Evolutionary conservation across 2,329 filamentous ascomycete species (phyloP), one percentile per base, ranked within the genome.

Genomic region (Diplodia seriata): DNA sequence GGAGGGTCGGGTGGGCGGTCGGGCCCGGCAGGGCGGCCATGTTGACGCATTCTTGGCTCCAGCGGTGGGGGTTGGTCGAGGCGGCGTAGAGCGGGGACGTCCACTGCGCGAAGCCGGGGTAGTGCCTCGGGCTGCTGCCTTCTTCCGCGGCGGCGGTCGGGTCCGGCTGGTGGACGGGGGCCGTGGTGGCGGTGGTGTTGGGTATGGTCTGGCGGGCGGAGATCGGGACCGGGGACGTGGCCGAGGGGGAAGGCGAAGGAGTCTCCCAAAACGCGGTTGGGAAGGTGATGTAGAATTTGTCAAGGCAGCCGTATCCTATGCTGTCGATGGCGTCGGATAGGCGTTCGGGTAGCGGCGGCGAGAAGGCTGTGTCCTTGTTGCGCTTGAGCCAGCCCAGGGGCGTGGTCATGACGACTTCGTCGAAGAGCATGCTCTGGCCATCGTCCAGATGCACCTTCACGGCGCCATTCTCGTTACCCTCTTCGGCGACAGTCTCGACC

Each of bases 1-100:
- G 86, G 4, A 97, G 84, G 0, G 92, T 96, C 8, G 93, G 91
- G 69, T 97, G 93, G 0, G 89, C 85, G 62, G 82, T 83, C 1
- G 80, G 74, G 0, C 75, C 72, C 1, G 59, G 59, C 2, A 96
- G 83, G 1, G 89, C 87, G 51, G 90, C 89, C 26, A 97, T 85
- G 68, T 94, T 93, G 68, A 96, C 84, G 65, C 88, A 86, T 79
- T 94, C 90, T 77, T 92, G 90, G 70, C 89, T 87, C 91, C 92
- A 95, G 69, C 83, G 79, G 6, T 84, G 73, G 1, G 88, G 86
- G 71, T 91, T 90, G 1, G 87, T 85, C 62, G 85, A 80, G 0
- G 81, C 70, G 0, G 89, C 85, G 76, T 97, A 96, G 1, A 75
- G 78, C 2, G 93, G 93, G 0, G 87, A 81, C 43, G 93, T 85